phyloP scores from a whole-genome alignment of 345 rosid genomes.

The Clarkia xantiana region DNA sequence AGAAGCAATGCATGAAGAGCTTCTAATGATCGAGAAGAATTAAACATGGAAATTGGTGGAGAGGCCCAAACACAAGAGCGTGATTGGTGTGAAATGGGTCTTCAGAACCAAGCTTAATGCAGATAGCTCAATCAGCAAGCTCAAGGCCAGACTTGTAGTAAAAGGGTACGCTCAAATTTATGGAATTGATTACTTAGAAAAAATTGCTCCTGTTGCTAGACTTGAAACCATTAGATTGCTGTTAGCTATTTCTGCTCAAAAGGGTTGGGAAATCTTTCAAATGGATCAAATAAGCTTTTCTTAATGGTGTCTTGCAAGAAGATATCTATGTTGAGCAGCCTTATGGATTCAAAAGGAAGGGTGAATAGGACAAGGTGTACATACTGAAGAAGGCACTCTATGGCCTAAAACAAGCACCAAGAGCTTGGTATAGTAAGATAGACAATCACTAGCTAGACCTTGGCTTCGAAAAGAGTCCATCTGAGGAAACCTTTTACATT shows the following conservation, averaged over 20 bases:
- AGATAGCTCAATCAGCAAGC: conserved; percentile 4
- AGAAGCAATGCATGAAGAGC: conserved; percentile 5
- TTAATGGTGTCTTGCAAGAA: conserved; percentile 6
- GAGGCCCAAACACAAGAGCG: not conserved
- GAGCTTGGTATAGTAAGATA: conserved; percentile 4
- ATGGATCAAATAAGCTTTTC: conserved; percentile 6
- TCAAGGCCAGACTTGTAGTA: conserved; percentile 5
- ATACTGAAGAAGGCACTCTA: not conserved
- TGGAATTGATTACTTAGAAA: conserved; percentile 4
- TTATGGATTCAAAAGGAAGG: not conserved
- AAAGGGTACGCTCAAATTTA: conserved; percentile 7
- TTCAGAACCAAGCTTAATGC: conserved; percentile 5
- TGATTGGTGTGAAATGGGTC: conserved; percentile 6
- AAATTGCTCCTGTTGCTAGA: conserved; percentile 4
- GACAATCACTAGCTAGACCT: not conserved
- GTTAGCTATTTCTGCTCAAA: conserved; percentile 4
- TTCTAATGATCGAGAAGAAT: conserved; percentile 4
- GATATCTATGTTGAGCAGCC: conserved; percentile 5
- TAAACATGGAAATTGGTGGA: not conserved
- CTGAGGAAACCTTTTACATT: conserved; percentile 2
- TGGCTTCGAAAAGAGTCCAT: not conserved
- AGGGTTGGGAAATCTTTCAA: not conserved
- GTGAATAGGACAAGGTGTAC: not conserved
- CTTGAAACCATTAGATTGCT: not conserved
- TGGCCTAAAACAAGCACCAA: conserved; percentile 5